These are phyloP conservation scores for Blumeria graminis DNA, from an alignment of 2,329 filamentous ascomycete genomes.

Conservation along the genomic window DNA sequence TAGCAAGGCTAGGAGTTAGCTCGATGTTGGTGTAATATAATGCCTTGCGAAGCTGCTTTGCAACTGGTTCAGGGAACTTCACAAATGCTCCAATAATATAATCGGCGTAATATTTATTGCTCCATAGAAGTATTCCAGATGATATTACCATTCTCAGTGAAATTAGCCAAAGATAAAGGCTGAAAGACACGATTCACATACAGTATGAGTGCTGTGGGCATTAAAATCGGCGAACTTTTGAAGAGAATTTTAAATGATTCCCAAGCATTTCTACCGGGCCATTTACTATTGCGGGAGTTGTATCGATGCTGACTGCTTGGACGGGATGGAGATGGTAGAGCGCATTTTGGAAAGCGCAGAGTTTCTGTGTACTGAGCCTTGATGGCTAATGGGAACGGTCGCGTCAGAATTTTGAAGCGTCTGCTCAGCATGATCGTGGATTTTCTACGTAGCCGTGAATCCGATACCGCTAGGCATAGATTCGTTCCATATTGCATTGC, in stretches of 20 bases:
- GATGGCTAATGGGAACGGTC: too few species aligned
- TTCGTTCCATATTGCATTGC: too few species aligned
- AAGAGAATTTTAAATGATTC: constrained; percentile 4
- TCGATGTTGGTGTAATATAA: constrained; percentile 67
- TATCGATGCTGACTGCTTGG: background rate
- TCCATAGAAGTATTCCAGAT: constrained; percentile 5
- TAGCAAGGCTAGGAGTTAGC: constrained; percentile 49
- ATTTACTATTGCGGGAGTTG: background rate
- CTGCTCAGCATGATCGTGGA: too few species aligned
- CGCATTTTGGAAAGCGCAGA: too few species aligned
- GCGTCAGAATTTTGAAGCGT: too few species aligned
- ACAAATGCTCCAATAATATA: constrained; percentile 21
- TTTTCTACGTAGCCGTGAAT: too few species aligned
- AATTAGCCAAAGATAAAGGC: background rate
- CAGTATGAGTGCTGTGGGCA: background rate
- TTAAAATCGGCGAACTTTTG: background rate
- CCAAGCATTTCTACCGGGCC: constrained; percentile 1
- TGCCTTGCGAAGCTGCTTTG: constrained; percentile 56
- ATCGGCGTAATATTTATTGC: constrained; percentile 13
- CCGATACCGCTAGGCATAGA: too few species aligned
- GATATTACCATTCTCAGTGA: background rate
- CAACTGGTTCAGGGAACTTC: constrained; percentile 43
- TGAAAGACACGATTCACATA: background rate
- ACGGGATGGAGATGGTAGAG: background rate
- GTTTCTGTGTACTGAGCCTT: too few species aligned